A percentile compares a stretch with the other conserved stretches of the same genome.
Evolutionary conservation across 2,329 filamentous ascomycete species (phyloP).

Genomic region (Fusarium staphyleae): DNA sequence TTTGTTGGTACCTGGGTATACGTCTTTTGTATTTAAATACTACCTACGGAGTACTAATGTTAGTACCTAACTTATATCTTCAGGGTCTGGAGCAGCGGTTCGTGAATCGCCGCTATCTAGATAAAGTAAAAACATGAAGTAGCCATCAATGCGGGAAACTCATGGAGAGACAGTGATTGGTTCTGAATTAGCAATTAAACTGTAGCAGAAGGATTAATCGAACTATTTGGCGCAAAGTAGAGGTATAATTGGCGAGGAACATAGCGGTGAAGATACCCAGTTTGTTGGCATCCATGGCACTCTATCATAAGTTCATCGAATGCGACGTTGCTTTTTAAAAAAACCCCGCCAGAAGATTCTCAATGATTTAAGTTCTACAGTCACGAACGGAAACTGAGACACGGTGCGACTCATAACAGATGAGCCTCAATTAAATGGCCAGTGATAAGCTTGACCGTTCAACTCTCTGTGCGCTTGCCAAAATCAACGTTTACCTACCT

Average conservation of each 20-base stretch:
- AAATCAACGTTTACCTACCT: slow-evolving; percentile 31
- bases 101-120: not conserved
- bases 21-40: too few species aligned
- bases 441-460: slow-evolving; percentile 20
- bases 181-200: not conserved
- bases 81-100: not conserved
- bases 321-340: slow-evolving; percentile 32
- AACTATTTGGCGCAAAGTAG: slow-evolving; percentile 2
- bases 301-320: slow-evolving; percentile 18
- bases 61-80: too few species aligned
- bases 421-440: slow-evolving; percentile 1
- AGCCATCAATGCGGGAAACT: not conserved
- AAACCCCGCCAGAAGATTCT: slow-evolving; percentile 6
- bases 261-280: slow-evolving; percentile 31
- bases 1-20: too few species aligned
- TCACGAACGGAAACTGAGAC: slow-evolving; percentile 11
- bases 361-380: slow-evolving; percentile 1
- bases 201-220: slow-evolving; percentile 3
- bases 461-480: slow-evolving; percentile 27
- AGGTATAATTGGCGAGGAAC: slow-evolving; percentile 27
- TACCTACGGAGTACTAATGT: too few species aligned
- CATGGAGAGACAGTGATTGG: not conserved
- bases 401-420: slow-evolving; percentile 5
- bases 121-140: not conserved
- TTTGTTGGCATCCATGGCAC: slow-evolving; percentile 12